These are phyloP conservation scores for Gracilaria domingensis DNA, from an alignment of 23 red algal species.

Conservation along the genomic window DNA sequence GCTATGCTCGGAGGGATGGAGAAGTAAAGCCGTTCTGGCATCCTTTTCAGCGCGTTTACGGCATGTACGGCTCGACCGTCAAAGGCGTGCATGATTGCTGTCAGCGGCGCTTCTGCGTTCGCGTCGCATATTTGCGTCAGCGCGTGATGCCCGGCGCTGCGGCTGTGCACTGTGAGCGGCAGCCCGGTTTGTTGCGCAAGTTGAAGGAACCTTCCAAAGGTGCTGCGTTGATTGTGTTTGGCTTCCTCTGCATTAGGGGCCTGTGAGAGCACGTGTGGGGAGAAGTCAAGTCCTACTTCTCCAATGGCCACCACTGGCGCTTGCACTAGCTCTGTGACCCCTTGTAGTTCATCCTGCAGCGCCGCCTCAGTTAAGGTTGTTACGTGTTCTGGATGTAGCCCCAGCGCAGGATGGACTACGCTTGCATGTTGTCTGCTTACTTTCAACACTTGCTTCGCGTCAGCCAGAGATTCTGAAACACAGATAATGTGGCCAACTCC, in stretches of 20 bases:
- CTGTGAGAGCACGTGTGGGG: conserved; percentile 58
- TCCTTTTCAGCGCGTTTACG: conserved; percentile 42
- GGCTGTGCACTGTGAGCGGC: conserved; percentile 59
- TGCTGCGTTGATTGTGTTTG: conserved; percentile 20
- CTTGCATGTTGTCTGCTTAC: conserved; percentile 28
- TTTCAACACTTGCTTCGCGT: conserved; percentile 17
- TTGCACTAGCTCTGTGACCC: conserved; percentile 10
- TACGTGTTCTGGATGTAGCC: conserved; percentile 68
- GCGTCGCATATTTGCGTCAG: conserved; percentile 21
- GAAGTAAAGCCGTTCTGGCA: conserved; percentile 54
- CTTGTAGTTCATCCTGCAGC: background rate
- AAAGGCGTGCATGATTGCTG: conserved; percentile 68
- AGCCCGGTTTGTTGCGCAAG: conserved; percentile 22
- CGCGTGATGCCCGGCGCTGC: conserved; percentile 64
- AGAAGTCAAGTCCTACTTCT: conserved; percentile 77
- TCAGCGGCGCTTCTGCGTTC: background rate
- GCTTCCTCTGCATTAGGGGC: background rate
- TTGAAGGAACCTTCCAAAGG: conserved; percentile 28
- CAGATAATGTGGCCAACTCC: conserved; percentile 34
- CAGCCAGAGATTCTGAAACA: conserved; percentile 54
- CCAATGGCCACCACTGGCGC: conserved; percentile 58
- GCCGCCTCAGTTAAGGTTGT: conserved; percentile 10
- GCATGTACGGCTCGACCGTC: conserved; percentile 73
- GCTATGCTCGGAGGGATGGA: conserved; percentile 68
- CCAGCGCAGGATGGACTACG: conserved; percentile 50